Evolutionary conservation across 2,329 filamentous ascomycete species (phyloP).

Genomic region (Samsoniella hepiali): DNA sequence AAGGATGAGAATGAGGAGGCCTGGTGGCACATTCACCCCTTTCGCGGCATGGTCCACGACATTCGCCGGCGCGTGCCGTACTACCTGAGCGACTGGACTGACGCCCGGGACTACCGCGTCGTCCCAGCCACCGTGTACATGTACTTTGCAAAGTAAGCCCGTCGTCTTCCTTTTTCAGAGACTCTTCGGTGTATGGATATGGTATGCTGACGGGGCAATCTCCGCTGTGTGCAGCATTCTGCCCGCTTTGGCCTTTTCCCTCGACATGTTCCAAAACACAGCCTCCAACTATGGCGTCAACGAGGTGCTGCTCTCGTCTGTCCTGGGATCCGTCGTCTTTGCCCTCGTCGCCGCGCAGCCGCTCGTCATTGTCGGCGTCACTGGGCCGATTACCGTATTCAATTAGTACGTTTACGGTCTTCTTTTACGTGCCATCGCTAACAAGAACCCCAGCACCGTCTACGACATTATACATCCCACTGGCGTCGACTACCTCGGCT

Average conservation of each 20-base stretch:
- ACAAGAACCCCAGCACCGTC: conserved; percentile 56
- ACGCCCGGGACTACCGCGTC: conserved; percentile 89
- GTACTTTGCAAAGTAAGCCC: conserved; percentile 86
- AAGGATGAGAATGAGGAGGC: conserved; percentile 3
- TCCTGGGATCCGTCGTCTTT: conserved; percentile 79
- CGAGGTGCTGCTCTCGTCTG: conserved; percentile 82
- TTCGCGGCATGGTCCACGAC: conserved; percentile 78
- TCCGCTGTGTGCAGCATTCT: conserved; percentile 59
- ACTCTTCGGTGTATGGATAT: background rate
- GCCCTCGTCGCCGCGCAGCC: conserved; percentile 77
- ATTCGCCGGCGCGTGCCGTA: conserved; percentile 70
- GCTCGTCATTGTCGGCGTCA: conserved; percentile 86
- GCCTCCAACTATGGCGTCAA: conserved; percentile 84
- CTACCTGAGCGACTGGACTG: conserved; percentile 78
- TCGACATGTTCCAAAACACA: conserved; percentile 92
- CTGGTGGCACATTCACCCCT: conserved; percentile 75
- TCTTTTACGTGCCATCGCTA: background rate
- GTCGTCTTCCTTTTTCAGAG: background rate
- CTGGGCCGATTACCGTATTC: conserved; percentile 85
- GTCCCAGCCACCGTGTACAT: conserved; percentile 86
- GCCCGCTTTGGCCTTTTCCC: conserved; percentile 80
- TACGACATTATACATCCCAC: conserved; percentile 80
- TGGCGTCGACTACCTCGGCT: conserved; percentile 78
- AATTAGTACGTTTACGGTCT: conserved; percentile 60
- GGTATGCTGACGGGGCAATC: conserved; percentile 15